Conservation (phyloP, 1,139 yeast genomes). For the Geotrichum phurueaensis region DNA sequence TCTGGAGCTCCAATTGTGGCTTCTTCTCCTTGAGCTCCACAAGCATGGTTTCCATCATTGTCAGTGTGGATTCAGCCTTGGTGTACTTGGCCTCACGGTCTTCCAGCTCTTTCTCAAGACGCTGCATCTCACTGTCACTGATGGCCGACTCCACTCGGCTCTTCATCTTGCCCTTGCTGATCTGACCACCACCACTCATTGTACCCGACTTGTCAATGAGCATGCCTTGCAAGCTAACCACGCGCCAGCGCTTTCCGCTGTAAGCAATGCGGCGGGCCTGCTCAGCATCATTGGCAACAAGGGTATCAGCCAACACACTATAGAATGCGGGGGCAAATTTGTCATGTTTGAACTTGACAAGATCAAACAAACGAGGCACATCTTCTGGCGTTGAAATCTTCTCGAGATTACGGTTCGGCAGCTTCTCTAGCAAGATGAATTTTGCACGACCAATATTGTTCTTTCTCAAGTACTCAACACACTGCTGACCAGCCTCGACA, state of each 20-base stretch:
- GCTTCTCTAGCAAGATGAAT: slow-evolving; percentile 72
- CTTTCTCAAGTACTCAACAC: slow-evolving; percentile 80
- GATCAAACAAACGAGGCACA: slow-evolving; percentile 78
- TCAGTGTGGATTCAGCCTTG: slow-evolving; percentile 47
- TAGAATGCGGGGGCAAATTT: slow-evolving; percentile 84
- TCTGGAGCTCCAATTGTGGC: slow-evolving; percentile 63
- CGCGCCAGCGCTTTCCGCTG: slow-evolving; percentile 74
- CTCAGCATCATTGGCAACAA: slow-evolving; percentile 71
- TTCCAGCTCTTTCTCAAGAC: slow-evolving; percentile 49
- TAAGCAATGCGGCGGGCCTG: slow-evolving; percentile 89
- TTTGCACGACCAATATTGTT: slow-evolving; percentile 85
- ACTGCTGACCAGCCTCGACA: slow-evolving; percentile 87
- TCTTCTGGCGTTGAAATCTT: slow-evolving; percentile 69
- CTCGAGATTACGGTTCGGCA: slow-evolving; percentile 55
- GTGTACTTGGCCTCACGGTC: slow-evolving; percentile 54
- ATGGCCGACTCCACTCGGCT: slow-evolving; percentile 36
- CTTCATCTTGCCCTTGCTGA: slow-evolving; percentile 61
- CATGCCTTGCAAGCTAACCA: slow-evolving; percentile 89
- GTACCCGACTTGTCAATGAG: slow-evolving; percentile 94
- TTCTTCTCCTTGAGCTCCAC: slow-evolving; percentile 53
- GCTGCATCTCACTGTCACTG: slow-evolving; percentile 55
- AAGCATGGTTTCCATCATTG: slow-evolving; percentile 56
- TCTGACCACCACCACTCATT: slow-evolving; percentile 92
- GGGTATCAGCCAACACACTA: slow-evolving; percentile 76
- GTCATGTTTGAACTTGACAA: slow-evolving; percentile 60